A percentile compares a stretch with the other conserved stretches of the same genome.
Conservation (phyloP, 1,139 yeast species). For the Saccharomyces hybrid region DNA sequence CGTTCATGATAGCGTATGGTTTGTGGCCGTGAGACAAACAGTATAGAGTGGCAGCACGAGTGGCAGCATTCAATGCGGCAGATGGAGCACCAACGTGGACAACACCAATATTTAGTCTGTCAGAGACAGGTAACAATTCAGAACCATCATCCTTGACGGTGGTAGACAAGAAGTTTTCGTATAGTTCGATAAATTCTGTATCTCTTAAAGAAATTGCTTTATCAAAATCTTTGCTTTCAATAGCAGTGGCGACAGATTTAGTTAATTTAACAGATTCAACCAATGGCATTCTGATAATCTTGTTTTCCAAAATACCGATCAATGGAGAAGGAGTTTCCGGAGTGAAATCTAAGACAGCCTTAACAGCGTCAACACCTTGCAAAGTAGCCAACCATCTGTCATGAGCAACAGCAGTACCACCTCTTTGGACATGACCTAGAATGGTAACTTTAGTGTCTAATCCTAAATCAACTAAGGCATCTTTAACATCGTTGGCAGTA, state of each 20-base stretch:
- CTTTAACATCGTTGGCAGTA: conserved; percentile 57
- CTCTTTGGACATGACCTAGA: conserved; percentile 79
- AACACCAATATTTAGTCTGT: conserved; percentile 60
- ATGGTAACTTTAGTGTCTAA: conserved; percentile 74
- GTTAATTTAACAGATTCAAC: conserved; percentile 68
- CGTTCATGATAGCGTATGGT: conserved; percentile 67
- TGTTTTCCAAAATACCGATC: conserved; percentile 66
- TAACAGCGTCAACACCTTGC: conserved; percentile 80
- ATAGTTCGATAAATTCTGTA: conserved; percentile 61
- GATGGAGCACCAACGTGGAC: conserved; percentile 80
- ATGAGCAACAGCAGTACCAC: conserved; percentile 78
- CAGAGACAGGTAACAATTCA: conserved; percentile 44
- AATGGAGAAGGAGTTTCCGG: conserved; percentile 71
- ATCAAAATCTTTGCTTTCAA: conserved; percentile 51
- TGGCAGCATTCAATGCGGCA: conserved; percentile 73
- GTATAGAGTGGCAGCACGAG: conserved; percentile 65
- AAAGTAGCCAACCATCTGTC: conserved; percentile 69
- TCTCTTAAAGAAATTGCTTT: conserved; percentile 63
- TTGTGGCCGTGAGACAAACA: conserved; percentile 70
- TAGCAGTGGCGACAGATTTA: conserved; percentile 61
- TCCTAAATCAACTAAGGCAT: conserved; percentile 62
- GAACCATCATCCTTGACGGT: conserved; percentile 54
- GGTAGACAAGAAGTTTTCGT: conserved; percentile 56
- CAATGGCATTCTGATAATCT: conserved; percentile 59
- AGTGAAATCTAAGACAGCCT: conserved; percentile 60